Evolutionary conservation across 345 rosid species (phyloP), one percentile per base, ranked within the genome.

Genomic region (Anastatica hierochuntica): DNA sequence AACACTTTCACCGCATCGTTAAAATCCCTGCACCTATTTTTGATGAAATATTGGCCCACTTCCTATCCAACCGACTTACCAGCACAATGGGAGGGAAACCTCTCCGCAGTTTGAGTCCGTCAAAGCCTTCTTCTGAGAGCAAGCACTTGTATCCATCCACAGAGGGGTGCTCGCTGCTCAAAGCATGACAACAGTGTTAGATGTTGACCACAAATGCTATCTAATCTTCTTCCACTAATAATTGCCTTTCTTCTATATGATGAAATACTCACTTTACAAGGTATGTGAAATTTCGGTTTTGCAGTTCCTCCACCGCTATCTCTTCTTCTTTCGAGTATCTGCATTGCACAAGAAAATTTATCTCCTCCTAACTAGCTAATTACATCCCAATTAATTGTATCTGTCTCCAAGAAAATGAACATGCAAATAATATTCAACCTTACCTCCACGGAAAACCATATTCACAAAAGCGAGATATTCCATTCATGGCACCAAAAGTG

Each of bases 291-390:
- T 88, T 88, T 65, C 79, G 72, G 55, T 23, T 42, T 18, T 23
- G 42, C 38, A 74, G 70, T 74, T 81, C 97, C 52, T 72, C 59
- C 53, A 71, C 44, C 15, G 47, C 57, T 62, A 88, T 83, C 57
- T 67, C 76, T 74, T 92, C 98, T 81, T 88, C 98, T 76, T 92
- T 92, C 33, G 97, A 85, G 62, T 92, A 92, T 64, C 98, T 92
- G 74, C 33, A 29, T 29, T 66, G 30, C 63, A 60, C 61, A 49
- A 31, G 12, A 43, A 45, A 37, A 19, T 10, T 57, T 15, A 56
- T 49, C 17, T 39, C 43, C 49, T 39, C 44, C 11, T 38, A 14
- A 5, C 30, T 8, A 48, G 24, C 23, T 49, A 54, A 37, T 31
- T 30, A 39, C 8, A 14, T 37, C n/a, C 53, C 44, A 33, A 8